Conservation (phyloP, 352 stramenopile genomes). For the Phytopythium vexans region DNA sequence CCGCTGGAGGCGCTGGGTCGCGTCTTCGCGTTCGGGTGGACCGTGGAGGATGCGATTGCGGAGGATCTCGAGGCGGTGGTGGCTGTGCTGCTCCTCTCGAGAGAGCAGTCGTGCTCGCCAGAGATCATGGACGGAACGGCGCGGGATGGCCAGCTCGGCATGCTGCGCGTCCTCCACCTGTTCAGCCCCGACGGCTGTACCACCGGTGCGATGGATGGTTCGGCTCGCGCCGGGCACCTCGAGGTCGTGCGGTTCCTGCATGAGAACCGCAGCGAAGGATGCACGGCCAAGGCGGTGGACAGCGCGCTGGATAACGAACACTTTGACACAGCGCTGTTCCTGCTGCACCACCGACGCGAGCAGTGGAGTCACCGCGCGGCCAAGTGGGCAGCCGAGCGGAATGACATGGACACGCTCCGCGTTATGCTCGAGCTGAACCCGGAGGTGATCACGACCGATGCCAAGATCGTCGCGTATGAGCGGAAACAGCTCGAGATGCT, state of each 20-base stretch:
- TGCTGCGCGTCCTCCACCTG: conserved; percentile 50
- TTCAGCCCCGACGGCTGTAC: conserved; percentile 48
- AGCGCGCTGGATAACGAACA: conserved; percentile 27
- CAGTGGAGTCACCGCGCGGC: conserved; percentile 36
- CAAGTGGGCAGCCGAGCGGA: conserved; percentile 33
- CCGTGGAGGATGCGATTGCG: conserved; percentile 29
- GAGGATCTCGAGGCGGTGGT: conserved; percentile 25
- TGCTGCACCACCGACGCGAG: conserved; percentile 19
- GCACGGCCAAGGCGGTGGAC: conserved; percentile 30
- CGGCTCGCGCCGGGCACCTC: conserved; percentile 28
- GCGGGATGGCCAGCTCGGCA: conserved; percentile 23
- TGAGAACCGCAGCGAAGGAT: conserved; percentile 32
- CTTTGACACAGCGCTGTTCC: conserved; percentile 24
- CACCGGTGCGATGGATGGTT: conserved; percentile 22
- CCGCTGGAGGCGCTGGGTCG: conserved; percentile 43
- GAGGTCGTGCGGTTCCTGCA: conserved; percentile 45
- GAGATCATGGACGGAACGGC: conserved; percentile 46
- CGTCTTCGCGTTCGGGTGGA: conserved; percentile 41
- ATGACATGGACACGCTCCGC: conserved; percentile 26
- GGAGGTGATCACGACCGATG: conserved; percentile 28
- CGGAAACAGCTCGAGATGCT: conserved; percentile 38
- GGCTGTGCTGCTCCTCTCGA: conserved; percentile 33
- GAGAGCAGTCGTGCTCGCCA: conserved; percentile 24
- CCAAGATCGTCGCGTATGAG: conserved; percentile 46
- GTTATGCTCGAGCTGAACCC: conserved; percentile 32